phyloP scores from a whole-genome alignment of 1,284 basidiomycete genomes.

The Abortiporus biennis region DNA sequence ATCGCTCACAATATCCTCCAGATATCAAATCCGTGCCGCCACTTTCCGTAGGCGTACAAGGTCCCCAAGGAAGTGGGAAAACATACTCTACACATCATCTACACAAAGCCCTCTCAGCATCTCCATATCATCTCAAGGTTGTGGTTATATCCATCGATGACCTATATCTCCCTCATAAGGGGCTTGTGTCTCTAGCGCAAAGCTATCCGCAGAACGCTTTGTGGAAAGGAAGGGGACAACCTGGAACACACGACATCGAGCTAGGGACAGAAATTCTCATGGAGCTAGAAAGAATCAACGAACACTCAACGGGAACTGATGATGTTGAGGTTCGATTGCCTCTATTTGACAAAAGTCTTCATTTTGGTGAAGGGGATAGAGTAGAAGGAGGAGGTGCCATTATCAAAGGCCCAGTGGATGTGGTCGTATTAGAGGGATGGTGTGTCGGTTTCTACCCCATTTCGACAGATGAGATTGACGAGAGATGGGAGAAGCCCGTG shows the following conservation, averaged over 20 bases:
- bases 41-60: slow-evolving; percentile 77
- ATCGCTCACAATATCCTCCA: slow-evolving; percentile 16
- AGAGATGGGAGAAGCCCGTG: slow-evolving; percentile 26
- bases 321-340: slow-evolving; percentile 51
- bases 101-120: slow-evolving; percentile 38
- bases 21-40: slow-evolving; percentile 27
- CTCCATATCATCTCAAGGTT: slow-evolving; percentile 49
- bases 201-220: slow-evolving; percentile 56
- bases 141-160: slow-evolving; percentile 82
- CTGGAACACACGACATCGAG: slow-evolving; percentile 80
- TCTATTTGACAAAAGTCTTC: slow-evolving; percentile 82
- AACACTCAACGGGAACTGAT: slow-evolving; percentile 5
- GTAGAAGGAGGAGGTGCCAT: slow-evolving; percentile 35
- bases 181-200: slow-evolving; percentile 46
- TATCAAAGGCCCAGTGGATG: slow-evolving; percentile 50
- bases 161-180: slow-evolving; percentile 71
- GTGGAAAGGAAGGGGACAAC: slow-evolving; percentile 75
- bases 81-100: slow-evolving; percentile 62
- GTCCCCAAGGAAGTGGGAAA: slow-evolving; percentile 85
- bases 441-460: slow-evolving; percentile 72
- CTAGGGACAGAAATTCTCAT: slow-evolving; percentile 53
- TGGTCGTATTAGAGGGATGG: slow-evolving; percentile 90
- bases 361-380: slow-evolving; percentile 80
- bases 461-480: slow-evolving; percentile 36
- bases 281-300: slow-evolving; percentile 43